Conservation (phyloP, 176 grass and related monocot species). For the Phoenix roebelenii region DNA sequence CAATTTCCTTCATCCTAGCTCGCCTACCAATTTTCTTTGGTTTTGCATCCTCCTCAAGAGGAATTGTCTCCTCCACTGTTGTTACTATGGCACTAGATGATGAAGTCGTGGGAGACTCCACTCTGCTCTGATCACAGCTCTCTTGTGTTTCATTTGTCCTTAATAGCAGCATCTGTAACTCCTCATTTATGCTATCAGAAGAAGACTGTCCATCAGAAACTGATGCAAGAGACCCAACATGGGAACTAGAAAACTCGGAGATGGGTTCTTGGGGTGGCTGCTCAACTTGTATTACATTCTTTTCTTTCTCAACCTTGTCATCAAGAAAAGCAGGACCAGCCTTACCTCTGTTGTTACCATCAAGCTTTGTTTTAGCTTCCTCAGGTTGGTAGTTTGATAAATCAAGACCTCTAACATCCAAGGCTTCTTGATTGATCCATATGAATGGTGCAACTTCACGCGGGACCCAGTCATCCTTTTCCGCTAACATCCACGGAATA, state of each 20-base stretch:
- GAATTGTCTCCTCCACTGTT: constrained; percentile 22
- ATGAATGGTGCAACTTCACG: constrained; percentile 65
- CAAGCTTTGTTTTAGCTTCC: constrained; percentile 24
- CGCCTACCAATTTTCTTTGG: constrained; percentile 34
- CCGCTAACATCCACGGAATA: constrained; percentile 72
- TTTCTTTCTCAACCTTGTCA: constrained; percentile 33
- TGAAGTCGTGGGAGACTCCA: constrained; percentile 17
- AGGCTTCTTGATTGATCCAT: constrained; percentile 47
- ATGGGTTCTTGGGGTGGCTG: constrained; percentile 22
- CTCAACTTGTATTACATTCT: constrained; percentile 20
- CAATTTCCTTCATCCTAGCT: constrained; percentile 72
- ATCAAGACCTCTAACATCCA: constrained; percentile 20
- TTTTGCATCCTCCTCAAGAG: constrained; percentile 38
- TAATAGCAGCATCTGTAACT: constrained; percentile 32
- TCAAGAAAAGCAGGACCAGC: not conserved
- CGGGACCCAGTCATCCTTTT: constrained; percentile 84
- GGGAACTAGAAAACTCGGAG: constrained; percentile 20
- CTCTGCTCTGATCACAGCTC: constrained; percentile 16
- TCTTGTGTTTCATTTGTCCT: constrained; percentile 23
- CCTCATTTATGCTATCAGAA: constrained; percentile 1
- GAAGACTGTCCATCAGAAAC: constrained; percentile 8
- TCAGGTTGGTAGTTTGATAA: constrained; percentile 20
- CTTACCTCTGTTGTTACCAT: constrained; percentile 20
- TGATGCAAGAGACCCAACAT: not conserved
- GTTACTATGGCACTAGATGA: constrained; percentile 22